Percentiles rank a stretch among this genome's conserved stretches.
These are phyloP conservation scores for Picea abies DNA, from an alignment of 83 land plant species.

Conservation along the genomic window DNA sequence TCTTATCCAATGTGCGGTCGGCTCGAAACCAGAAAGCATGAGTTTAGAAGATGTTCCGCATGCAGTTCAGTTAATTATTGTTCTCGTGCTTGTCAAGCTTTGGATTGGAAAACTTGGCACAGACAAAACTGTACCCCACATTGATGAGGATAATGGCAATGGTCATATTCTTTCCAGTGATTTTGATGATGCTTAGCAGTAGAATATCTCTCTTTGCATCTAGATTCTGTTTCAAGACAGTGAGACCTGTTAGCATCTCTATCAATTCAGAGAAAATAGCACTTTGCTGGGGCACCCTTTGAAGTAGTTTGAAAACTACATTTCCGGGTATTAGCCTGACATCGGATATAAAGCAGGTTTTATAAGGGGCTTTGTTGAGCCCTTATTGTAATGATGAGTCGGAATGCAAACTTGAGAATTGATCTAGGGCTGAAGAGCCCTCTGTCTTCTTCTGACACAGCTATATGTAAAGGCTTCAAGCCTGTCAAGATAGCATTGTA, in stretches of 20 bases:
- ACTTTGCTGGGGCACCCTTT: not conserved
- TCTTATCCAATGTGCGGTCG: slow-evolving; percentile 26
- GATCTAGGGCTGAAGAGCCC: not conserved
- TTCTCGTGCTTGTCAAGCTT: slow-evolving; percentile 31
- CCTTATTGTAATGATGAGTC: not conserved
- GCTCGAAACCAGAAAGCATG: slow-evolving; percentile 27
- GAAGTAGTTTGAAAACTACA: not conserved
- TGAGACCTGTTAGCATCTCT: not conserved
- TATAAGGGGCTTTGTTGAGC: slow-evolving; percentile 7
- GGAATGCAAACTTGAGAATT: not conserved
- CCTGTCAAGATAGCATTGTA: slow-evolving; percentile 5
- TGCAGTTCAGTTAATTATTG: slow-evolving; percentile 26
- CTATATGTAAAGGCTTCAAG: not conserved
- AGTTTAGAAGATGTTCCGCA: slow-evolving; percentile 30
- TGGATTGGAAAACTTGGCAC: slow-evolving; percentile 30
- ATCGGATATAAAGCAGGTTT: not conserved
- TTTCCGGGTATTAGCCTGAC: not conserved
- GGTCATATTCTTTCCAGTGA: not conserved
- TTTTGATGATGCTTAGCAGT: slow-evolving; percentile 1
- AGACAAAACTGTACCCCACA: slow-evolving; percentile 16
- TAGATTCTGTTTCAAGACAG: not conserved
- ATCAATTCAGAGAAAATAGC: not conserved
- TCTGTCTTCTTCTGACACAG: no score
- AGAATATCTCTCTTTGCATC: no score
- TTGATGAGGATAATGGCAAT: slow-evolving; percentile 7